These are phyloP conservation scores for Diaporthe destruens DNA, from an alignment of 2,329 filamentous ascomycete species.

Conservation along the genomic window DNA sequence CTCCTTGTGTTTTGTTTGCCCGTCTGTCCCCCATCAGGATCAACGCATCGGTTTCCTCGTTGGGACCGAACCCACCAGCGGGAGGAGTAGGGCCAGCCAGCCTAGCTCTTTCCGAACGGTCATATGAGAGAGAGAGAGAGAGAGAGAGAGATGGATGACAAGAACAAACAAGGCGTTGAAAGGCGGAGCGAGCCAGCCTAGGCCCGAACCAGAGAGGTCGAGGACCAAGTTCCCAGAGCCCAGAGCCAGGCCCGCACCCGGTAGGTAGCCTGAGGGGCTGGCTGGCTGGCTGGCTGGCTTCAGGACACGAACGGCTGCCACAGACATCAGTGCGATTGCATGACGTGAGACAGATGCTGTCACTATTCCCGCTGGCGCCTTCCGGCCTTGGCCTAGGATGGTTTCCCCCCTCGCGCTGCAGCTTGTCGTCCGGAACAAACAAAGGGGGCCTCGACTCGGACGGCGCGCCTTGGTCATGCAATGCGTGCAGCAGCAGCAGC, in stretches of 20 bases:
- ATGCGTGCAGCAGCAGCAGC: neutral
- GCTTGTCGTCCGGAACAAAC: conserved; percentile 18
- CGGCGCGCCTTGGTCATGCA: neutral
- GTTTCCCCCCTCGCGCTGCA: conserved; percentile 36
- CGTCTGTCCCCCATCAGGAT: conserved; percentile 27
- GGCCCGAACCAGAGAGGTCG: too few species aligned
- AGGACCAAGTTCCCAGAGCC: neutral
- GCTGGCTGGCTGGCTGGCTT: neutral
- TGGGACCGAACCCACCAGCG: neutral
- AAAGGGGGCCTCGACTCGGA: neutral
- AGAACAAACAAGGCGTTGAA: conserved; percentile 15
- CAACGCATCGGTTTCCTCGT: conserved; percentile 32
- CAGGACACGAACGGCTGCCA: conserved; percentile 20
- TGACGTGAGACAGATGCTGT: conserved; percentile 36
- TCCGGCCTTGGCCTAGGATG: conserved; percentile 21
- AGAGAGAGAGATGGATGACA: too few species aligned
- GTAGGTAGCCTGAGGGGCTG: conserved; percentile 13
- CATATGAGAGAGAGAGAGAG: neutral
- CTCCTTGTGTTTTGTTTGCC: conserved; percentile 18
- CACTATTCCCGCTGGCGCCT: conserved; percentile 30
- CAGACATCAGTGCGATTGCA: conserved; percentile 34
- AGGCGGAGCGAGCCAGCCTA: conserved; percentile 10
- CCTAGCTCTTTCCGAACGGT: conserved; percentile 21
- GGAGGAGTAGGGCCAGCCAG: conserved; percentile 14
- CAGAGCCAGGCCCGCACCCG: neutral